Conservation (phyloP, 371 early-diverging fungal genomes). For the Gilbertella persicaria region DNA sequence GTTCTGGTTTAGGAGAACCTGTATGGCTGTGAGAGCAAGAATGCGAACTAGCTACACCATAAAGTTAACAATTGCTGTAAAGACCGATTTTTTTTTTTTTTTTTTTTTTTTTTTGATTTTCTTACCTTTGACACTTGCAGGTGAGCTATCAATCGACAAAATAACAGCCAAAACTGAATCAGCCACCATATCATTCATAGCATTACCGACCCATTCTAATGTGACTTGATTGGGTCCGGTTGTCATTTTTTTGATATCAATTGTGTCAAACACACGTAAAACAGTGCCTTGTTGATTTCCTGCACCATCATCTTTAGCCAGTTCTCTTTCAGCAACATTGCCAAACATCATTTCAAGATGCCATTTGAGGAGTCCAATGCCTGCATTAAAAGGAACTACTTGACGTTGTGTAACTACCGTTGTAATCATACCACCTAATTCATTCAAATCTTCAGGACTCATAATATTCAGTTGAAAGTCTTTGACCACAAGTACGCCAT, state of each 20-base stretch:
- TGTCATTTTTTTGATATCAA: constrained; percentile 65
- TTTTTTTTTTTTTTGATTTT: neutral
- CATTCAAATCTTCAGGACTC: constrained; percentile 74
- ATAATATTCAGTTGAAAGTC: constrained; percentile 91
- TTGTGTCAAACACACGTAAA: constrained; percentile 74
- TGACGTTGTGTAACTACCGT: constrained; percentile 82
- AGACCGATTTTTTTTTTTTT: constrained; percentile 2
- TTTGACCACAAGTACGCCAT: constrained; percentile 86
- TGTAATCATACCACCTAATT: constrained; percentile 78
- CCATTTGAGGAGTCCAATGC: constrained; percentile 80
- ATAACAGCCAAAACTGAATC: constrained; percentile 91
- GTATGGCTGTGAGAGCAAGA: constrained; percentile 39
- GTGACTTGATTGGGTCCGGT: constrained; percentile 59
- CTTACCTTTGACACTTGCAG: constrained; percentile 88
- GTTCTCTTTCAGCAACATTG: constrained; percentile 39
- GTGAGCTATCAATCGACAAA: constrained; percentile 83
- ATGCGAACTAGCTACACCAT: constrained; percentile 36
- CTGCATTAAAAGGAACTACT: constrained; percentile 75
- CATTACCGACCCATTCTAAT: constrained; percentile 92
- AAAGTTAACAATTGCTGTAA: neutral
- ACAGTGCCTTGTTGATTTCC: constrained; percentile 40
- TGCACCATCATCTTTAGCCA: constrained; percentile 17
- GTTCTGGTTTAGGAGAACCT: constrained; percentile 3
- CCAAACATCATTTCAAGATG: constrained; percentile 96
- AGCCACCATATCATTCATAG: constrained; percentile 94